Evolutionary conservation across 768 basidiomycete species (phyloP), one percentile per base, ranked within the genome.

Genomic region (Lactarius psammicola): DNA sequence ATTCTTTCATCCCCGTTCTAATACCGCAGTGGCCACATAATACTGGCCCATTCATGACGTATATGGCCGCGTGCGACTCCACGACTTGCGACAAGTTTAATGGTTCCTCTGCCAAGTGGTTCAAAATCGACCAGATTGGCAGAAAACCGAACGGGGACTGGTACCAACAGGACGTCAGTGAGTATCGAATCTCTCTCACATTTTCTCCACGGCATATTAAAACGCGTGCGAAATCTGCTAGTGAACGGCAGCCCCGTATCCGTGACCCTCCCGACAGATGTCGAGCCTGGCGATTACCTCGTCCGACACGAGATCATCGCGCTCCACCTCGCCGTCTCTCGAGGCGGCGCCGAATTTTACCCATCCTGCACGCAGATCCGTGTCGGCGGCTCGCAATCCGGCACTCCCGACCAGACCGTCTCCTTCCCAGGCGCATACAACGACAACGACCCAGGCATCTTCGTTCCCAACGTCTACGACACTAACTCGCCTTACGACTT

Each of bases 291-390:
- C 5, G 84, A 87, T 69, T 92, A 92, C 74, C 78, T 93, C 65
- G 74, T 92, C 72, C 88, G 90, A 1, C 86, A 90, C 74, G 90
- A 93, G 73, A 87, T 92, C 75, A 87, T 92, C 73, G 87, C 87
- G 11, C 83, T 92, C 17, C 91, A 92, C 71, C 80, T 86, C 55
- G 90, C 82, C 7, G 79, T 72, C n/a, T 68, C 71, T 2, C 11
- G 72, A 20, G 85, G 86, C 6, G 88, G 88, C 23, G 90, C 89
- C 0, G 91, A 94, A 76, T 93, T 92, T 76, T 94, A 94, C 74
- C 86, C 88, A 0, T 83, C 84, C 31, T 94, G 91, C 74, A 79
- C 82, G 3, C 83, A 84, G 74, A n/a, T 78, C 64, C 76, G 73
- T 44, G 74, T 92, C 42, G 76, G 80, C 2, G 89, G 90, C 13